Evolutionary conservation across 345 rosid genomes (phyloP).

Genomic region (Hibiscus tridactylites): DNA sequence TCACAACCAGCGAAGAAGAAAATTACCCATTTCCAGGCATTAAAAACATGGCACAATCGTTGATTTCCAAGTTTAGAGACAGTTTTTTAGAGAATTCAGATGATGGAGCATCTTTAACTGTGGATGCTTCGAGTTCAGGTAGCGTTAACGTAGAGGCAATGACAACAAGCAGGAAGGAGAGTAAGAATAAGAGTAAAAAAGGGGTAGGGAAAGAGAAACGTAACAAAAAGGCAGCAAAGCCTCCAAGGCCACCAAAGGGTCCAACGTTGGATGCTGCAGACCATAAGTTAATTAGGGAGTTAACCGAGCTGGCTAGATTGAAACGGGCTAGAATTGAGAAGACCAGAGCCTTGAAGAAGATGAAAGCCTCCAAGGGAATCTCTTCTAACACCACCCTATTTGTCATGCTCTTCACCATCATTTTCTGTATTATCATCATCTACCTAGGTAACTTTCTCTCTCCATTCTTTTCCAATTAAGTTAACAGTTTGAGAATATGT

Average conservation of each 20-base stretch:
- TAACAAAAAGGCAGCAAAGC: slow-evolving; percentile 56
- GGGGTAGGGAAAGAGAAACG: slow-evolving; percentile 41
- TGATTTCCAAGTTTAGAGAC: slow-evolving; percentile 1
- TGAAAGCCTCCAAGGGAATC: slow-evolving; percentile 46
- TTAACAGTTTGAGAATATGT: too few species aligned
- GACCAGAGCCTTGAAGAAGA: slow-evolving; percentile 78
- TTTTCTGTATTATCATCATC: slow-evolving; percentile 52
- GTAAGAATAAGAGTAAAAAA: slow-evolving; percentile 15
- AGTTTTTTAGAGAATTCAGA: background rate
- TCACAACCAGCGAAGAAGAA: slow-evolving; percentile 12
- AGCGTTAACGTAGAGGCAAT: slow-evolving; percentile 1
- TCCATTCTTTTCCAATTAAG: too few species aligned
- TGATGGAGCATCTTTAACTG: slow-evolving; percentile 13
- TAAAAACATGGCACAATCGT: background rate
- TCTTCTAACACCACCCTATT: slow-evolving; percentile 43
- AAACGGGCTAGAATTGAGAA: slow-evolving; percentile 79
- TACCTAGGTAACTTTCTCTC: slow-evolving; percentile 69
- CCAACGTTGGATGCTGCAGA: slow-evolving; percentile 85
- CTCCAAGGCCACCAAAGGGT: slow-evolving; percentile 86
- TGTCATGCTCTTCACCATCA: slow-evolving; percentile 50
- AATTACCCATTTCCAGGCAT: slow-evolving; percentile 8
- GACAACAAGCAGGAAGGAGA: slow-evolving; percentile 18
- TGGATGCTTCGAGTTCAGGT: background rate
- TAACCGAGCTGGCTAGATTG: slow-evolving; percentile 70
- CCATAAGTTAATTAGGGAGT: slow-evolving; percentile 68